Evolutionary conservation across 352 stramenopile species (phyloP).

Genomic region (Pythium aquatile): DNA sequence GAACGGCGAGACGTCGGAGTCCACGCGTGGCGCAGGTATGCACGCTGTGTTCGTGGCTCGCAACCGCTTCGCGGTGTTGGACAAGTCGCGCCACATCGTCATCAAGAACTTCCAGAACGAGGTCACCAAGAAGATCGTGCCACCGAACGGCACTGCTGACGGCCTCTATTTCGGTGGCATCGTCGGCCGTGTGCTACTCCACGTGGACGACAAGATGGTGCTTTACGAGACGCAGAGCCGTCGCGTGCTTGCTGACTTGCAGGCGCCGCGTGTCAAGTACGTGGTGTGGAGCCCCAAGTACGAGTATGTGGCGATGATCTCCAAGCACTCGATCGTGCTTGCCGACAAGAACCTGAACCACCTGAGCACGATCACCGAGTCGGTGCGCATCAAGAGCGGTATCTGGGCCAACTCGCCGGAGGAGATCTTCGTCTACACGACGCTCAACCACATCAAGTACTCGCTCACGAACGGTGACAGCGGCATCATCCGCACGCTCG

Average conservation of each 20-base stretch:
- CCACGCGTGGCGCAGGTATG: constrained; percentile 92
- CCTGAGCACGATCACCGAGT: constrained; percentile 96
- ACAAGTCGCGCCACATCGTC: constrained; percentile 96
- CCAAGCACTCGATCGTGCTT: constrained; percentile 97
- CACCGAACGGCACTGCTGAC: constrained; percentile 95
- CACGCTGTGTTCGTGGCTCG: constrained; percentile 96
- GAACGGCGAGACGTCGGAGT: constrained; percentile 87
- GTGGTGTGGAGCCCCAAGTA: constrained; percentile 97
- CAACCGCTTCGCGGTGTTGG: constrained; percentile 98
- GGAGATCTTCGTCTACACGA: constrained; percentile 98
- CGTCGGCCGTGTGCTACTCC: constrained; percentile 96
- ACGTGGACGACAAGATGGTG: constrained; percentile 96
- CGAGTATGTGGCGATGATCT: constrained; percentile 96
- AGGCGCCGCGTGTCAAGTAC: constrained; percentile 97
- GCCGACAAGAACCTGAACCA: constrained; percentile 98
- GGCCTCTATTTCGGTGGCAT: constrained; percentile 96
- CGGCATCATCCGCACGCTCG: constrained; percentile 98
- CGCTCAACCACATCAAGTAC: constrained; percentile 95
- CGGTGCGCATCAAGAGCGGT: constrained; percentile 94
- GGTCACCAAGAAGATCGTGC: constrained; percentile 96
- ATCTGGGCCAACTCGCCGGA: constrained; percentile 90
- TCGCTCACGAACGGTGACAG: constrained; percentile 92
- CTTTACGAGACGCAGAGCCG: constrained; percentile 98
- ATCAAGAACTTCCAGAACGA: constrained; percentile 99
- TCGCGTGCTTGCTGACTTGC: constrained; percentile 95